Evolutionary conservation across 177 flowering plant species (phyloP).

Genomic region (Tripterygium wilfordii): DNA sequence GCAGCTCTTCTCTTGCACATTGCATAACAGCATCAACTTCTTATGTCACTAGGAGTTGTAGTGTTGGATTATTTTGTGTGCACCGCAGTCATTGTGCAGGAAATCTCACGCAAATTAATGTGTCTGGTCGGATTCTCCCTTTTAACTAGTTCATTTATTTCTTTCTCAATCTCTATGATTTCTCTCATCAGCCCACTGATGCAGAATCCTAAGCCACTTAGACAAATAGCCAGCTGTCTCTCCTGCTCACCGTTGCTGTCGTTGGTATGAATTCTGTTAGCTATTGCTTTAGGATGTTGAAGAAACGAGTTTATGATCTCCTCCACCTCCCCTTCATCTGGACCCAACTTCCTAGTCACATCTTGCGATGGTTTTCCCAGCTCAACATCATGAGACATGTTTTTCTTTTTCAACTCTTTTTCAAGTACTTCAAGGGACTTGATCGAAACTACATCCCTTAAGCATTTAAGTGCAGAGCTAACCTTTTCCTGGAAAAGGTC

Average conservation of each 20-base stretch:
- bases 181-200: conserved; percentile 43
- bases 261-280: conserved; percentile 8
- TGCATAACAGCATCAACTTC: no score
- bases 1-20: no score
- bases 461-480: conserved; percentile 31
- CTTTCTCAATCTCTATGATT: conserved; percentile 42
- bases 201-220: conserved; percentile 65
- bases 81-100: conserved; percentile 23
- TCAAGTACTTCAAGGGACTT: conserved; percentile 43
- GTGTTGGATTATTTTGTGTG: not conserved
- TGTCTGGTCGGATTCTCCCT: conserved; percentile 52
- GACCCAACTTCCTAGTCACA: conserved; percentile 6
- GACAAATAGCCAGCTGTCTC: conserved; percentile 27
- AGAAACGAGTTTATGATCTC: conserved; percentile 27
- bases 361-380: conserved; percentile 30
- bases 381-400: conserved; percentile 43
- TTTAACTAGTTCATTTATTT: conserved; percentile 44
- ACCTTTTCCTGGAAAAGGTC: conserved; percentile 30
- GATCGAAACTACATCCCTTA: conserved; percentile 33
- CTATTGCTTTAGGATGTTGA: conserved; percentile 26
- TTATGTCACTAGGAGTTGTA: not conserved
- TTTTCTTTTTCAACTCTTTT: conserved; percentile 21
- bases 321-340: conserved; percentile 21
- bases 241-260: conserved; percentile 25
- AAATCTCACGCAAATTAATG: conserved; percentile 37